These are phyloP conservation scores for Thoreauomyces humboldtii DNA, from an alignment of 192 early-diverging fungal species.

Conservation along the genomic window DNA sequence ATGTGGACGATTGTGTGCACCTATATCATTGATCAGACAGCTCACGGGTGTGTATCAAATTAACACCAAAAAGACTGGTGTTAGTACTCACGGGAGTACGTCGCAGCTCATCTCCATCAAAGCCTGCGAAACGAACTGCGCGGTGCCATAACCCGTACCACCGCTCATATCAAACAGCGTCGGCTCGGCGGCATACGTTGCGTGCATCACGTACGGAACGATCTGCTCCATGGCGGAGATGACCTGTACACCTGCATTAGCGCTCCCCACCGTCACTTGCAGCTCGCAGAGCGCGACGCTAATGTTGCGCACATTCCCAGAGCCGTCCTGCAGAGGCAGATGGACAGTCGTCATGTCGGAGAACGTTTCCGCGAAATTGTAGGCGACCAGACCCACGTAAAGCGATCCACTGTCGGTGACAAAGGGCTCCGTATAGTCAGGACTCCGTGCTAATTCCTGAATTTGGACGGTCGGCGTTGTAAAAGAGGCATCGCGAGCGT, in stretches of 20 bases:
- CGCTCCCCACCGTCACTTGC: background rate
- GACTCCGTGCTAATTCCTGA: background rate
- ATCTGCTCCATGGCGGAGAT: background rate
- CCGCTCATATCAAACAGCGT: background rate
- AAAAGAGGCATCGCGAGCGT: background rate
- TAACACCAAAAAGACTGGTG: too few relatives aligned
- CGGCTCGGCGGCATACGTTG: background rate
- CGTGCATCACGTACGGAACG: background rate
- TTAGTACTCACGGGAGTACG: background rate
- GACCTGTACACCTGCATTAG: background rate
- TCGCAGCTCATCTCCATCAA: background rate
- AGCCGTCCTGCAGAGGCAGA: background rate
- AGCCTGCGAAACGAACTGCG: background rate
- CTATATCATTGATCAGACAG: too few relatives aligned
- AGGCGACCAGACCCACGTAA: background rate
- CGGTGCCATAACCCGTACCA: background rate
- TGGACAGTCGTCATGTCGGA: background rate
- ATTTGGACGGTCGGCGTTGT: background rate
- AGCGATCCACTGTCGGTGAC: background rate
- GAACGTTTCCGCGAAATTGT: constrained; percentile 1
- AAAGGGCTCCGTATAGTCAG: background rate
- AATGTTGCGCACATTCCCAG: background rate
- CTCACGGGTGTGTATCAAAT: too few relatives aligned
- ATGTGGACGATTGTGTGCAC: background rate
- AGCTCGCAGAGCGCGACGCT: background rate